phyloP scores from a whole-genome alignment of 129 eudicot genomes.

The sunflower (Helianthus annuus) region HanXRQr2.0-SUNRISE NC_035439.2:95806577-95807076 shows the following conservation, averaged over 20 bases:
- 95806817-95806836: slow-evolving; percentile 38
- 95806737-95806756: slow-evolving; percentile 37
- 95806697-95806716: slow-evolving; percentile 58
- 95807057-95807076: slow-evolving; percentile 55
- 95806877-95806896: slow-evolving; percentile 74
- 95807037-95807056: slow-evolving; percentile 48
- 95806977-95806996: slow-evolving; percentile 59
- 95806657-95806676: slow-evolving; percentile 60
- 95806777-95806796: slow-evolving; percentile 60
- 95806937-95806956: slow-evolving; percentile 55
- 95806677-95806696: slow-evolving; percentile 56
- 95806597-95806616: slow-evolving; percentile 37
- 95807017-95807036: slow-evolving; percentile 45
- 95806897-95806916: slow-evolving; percentile 34
- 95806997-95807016: slow-evolving; percentile 39
- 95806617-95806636: slow-evolving; percentile 48
- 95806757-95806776: slow-evolving; percentile 23
- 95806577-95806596: slow-evolving; percentile 54
- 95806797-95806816: slow-evolving; percentile 72
- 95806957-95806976: slow-evolving; percentile 58
- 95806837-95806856: slow-evolving; percentile 32
- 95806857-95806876: slow-evolving; percentile 31
- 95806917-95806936: slow-evolving; percentile 10
- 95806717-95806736: slow-evolving; percentile 47
- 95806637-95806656: slow-evolving; percentile 48